phyloP scores from a whole-genome alignment of 148 eudicot species.

The Camellia sinensis region DNA sequence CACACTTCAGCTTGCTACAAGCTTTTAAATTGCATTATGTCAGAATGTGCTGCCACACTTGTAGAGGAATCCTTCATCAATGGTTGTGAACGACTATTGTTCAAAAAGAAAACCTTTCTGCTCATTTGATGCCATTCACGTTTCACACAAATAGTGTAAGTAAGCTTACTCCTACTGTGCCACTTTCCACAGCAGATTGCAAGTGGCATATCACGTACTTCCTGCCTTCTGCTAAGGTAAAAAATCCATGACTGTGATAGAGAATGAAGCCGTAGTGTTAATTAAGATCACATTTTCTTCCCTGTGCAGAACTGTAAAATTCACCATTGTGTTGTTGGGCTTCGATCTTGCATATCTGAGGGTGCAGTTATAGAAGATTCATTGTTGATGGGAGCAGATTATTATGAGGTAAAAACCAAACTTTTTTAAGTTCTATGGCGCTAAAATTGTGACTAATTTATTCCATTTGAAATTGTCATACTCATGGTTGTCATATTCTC shows the following conservation, averaged over 20 bases:
- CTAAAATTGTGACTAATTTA: not conserved
- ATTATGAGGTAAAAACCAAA: constrained; percentile 65
- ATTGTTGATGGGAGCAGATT: constrained; percentile 96
- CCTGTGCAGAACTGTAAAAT: constrained; percentile 82
- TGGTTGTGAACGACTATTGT: no score
- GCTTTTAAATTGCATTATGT: not conserved
- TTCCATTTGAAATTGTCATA: constrained; percentile 8
- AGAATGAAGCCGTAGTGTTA: not conserved
- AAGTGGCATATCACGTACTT: not conserved
- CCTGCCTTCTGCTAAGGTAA: not conserved
- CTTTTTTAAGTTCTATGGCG: not conserved
- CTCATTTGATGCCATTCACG: not conserved
- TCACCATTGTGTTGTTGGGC: constrained; percentile 93
- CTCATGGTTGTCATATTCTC: constrained; percentile 16
- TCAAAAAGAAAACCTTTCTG: not conserved
- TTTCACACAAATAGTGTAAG: not conserved
- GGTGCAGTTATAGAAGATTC: constrained; percentile 94
- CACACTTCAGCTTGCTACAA: not conserved
- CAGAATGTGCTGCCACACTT: no score
- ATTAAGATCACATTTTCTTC: constrained; percentile 1
- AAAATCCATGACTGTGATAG: not conserved
- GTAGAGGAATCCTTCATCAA: no score
- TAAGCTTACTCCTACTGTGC: not conserved
- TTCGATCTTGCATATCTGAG: constrained; percentile 89
- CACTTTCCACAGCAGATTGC: not conserved